phyloP scores from a whole-genome alignment of 352 stramenopile species.

The Globisporangium echinulatum region DNA sequence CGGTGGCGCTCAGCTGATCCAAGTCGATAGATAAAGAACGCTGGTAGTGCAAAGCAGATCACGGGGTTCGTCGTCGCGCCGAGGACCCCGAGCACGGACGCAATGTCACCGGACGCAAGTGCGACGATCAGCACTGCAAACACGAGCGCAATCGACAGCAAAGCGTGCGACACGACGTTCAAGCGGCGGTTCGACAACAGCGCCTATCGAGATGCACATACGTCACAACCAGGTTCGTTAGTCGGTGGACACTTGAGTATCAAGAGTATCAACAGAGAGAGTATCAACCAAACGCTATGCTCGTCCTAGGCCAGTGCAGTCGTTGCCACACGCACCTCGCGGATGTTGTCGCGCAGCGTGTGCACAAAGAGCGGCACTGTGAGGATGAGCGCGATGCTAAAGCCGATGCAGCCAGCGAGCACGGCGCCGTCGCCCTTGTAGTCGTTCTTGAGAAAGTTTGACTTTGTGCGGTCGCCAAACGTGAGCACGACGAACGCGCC shows the following conservation, averaged over 20 bases:
- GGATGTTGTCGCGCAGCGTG: conserved; percentile 78
- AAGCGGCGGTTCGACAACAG: conserved; percentile 44
- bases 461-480: conserved; percentile 67
- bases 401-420: conserved; percentile 62
- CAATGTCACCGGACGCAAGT: conserved; percentile 73
- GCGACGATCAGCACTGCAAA: conserved; percentile 51
- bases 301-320: no score
- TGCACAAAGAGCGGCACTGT: conserved; percentile 83
- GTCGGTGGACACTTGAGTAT: no score
- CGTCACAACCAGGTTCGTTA: not conserved
- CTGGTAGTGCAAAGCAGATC: conserved; percentile 86
- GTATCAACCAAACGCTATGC: no score
- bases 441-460: conserved; percentile 87
- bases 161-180: conserved; percentile 34
- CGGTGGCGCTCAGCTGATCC: conserved; percentile 27
- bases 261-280: no score
- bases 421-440: conserved; percentile 72
- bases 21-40: conserved; percentile 65
- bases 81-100: conserved; percentile 76
- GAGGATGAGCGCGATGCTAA: conserved; percentile 77
- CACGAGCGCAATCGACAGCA: conserved; percentile 32
- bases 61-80: conserved; percentile 81
- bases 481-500: conserved; percentile 82
- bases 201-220: conserved; percentile 11
- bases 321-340: conserved; percentile 25